A percentile compares a stretch with the other conserved stretches of the same genome.
phyloP scores from a whole-genome alignment of 2,329 filamentous ascomycete genomes.

The Lasiodiplodia theobromae region DNA sequence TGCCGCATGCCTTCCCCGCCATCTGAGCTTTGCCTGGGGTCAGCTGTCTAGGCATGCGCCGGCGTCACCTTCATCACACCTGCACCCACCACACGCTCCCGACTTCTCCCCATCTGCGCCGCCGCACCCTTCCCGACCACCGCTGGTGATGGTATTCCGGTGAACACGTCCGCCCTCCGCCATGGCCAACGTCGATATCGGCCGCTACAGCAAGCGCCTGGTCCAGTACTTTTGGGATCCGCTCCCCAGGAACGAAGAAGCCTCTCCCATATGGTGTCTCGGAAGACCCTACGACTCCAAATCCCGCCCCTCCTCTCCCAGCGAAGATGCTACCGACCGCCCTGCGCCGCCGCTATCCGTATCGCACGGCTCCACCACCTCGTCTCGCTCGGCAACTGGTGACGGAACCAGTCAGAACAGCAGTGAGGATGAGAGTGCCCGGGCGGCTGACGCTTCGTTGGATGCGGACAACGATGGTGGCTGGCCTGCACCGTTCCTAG shows the following conservation, averaged over 20 bases:
- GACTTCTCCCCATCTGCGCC: background rate
- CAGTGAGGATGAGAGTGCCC: constrained; percentile 72
- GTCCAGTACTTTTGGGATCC: constrained; percentile 94
- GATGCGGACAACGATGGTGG: constrained; percentile 55
- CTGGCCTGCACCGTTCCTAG: constrained; percentile 86
- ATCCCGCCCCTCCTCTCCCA: constrained; percentile 34
- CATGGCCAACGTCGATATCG: constrained; percentile 75
- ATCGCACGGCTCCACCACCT: constrained; percentile 32
- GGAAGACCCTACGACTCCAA: constrained; percentile 63
- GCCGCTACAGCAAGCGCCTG: constrained; percentile 77
- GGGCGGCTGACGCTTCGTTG: constrained; percentile 38
- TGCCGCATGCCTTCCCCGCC: constrained; percentile 22
- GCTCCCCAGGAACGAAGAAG: constrained; percentile 79
- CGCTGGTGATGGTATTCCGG: constrained; percentile 8
- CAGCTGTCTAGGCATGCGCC: constrained; percentile 28
- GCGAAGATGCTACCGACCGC: constrained; percentile 31
- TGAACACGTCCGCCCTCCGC: constrained; percentile 30
- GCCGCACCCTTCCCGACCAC: background rate
- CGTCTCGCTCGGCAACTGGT: constrained; percentile 41
- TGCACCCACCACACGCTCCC: constrained; percentile 21
- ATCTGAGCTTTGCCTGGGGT: constrained; percentile 24
- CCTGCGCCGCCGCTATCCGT: constrained; percentile 29
- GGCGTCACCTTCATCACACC: constrained; percentile 23
- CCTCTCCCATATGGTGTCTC: constrained; percentile 83
- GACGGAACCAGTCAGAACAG: constrained; percentile 71